phyloP scores from a whole-genome alignment of 2,329 filamentous ascomycete genomes.

The Tricladium varicosporioides region DNA sequence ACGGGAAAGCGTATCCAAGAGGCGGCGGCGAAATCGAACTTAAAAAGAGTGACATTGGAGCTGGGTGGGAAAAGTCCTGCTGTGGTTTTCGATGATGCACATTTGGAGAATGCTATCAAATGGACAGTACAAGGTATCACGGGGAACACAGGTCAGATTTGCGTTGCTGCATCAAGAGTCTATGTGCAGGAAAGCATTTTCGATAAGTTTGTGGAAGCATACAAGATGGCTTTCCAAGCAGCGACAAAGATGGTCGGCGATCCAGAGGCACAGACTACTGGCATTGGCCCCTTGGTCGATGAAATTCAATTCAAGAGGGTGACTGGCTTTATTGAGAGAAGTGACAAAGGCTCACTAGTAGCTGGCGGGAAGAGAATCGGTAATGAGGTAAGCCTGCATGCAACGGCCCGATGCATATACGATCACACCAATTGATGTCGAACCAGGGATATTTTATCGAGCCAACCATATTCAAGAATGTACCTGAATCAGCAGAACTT shows the following conservation, averaged over 20 bases:
- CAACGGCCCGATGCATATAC: neutral
- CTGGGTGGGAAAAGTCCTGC: slow-evolving; percentile 44
- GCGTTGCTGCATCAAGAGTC: slow-evolving; percentile 70
- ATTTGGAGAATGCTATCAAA: slow-evolving; percentile 46
- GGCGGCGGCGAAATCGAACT: slow-evolving; percentile 39
- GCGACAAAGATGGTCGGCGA: slow-evolving; percentile 57
- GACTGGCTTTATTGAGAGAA: slow-evolving; percentile 21
- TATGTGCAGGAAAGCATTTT: slow-evolving; percentile 64
- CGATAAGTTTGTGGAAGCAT: slow-evolving; percentile 54
- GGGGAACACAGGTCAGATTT: slow-evolving; percentile 72
- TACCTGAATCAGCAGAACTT: slow-evolving; percentile 40
- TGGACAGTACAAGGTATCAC: slow-evolving; percentile 50
- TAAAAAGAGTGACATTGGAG: slow-evolving; percentile 43
- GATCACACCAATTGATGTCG: neutral
- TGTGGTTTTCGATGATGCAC: slow-evolving; percentile 43
- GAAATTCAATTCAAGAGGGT: slow-evolving; percentile 26
- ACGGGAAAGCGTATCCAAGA: slow-evolving; percentile 40
- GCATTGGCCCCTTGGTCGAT: slow-evolving; percentile 56
- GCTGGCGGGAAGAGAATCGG: slow-evolving; percentile 14
- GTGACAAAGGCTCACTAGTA: slow-evolving; percentile 25
- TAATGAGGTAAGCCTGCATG: neutral
- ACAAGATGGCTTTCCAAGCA: slow-evolving; percentile 58
- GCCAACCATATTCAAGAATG: slow-evolving; percentile 28
- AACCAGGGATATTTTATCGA: slow-evolving; percentile 21
- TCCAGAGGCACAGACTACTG: slow-evolving; percentile 55